phyloP scores from a whole-genome alignment of 1,139 yeast species.

The Scheffersomyces insectosa region DNA sequence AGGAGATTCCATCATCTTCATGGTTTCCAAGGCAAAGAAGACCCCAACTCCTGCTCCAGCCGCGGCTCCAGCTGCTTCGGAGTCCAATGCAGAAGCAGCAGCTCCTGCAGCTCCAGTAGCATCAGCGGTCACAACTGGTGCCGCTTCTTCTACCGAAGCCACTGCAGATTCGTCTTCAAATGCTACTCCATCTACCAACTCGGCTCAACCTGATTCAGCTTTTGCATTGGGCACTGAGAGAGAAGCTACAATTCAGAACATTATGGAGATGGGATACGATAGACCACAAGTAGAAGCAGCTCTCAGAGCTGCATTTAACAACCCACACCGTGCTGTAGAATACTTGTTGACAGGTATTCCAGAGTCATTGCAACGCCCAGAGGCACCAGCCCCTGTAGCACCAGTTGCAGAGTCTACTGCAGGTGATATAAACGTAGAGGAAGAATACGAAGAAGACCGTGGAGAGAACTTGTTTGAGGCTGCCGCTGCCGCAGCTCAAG shows the following conservation, averaged over 20 bases:
- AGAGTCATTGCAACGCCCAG: constrained; percentile 49
- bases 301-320: constrained; percentile 91
- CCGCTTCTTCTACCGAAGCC: constrained; percentile 14
- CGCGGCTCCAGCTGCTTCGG: constrained; percentile 8
- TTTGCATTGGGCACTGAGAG: constrained; percentile 67
- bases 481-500: constrained; percentile 64
- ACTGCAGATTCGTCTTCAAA: constrained; percentile 14
- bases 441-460: constrained; percentile 22
- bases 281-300: constrained; percentile 88
- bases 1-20: constrained; percentile 88
- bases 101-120: constrained; percentile 22
- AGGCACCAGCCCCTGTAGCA: constrained; percentile 24
- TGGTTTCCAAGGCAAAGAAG: constrained; percentile 65
- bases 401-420: constrained; percentile 21
- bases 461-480: constrained; percentile 65
- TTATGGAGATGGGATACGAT: constrained; percentile 96
- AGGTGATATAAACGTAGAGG: constrained; percentile 19
- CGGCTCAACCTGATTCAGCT: constrained; percentile 28
- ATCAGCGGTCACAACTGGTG: constrained; percentile 6
- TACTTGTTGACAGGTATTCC: constrained; percentile 91
- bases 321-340: constrained; percentile 98
- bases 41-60: constrained; percentile 19
- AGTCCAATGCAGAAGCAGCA: constrained; percentile 14
- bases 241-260: constrained; percentile 70
- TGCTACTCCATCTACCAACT: constrained; percentile 26